Base-by-base conservation (phyloP, 345 rosid genomes). In the Pistacia vera region DNA sequence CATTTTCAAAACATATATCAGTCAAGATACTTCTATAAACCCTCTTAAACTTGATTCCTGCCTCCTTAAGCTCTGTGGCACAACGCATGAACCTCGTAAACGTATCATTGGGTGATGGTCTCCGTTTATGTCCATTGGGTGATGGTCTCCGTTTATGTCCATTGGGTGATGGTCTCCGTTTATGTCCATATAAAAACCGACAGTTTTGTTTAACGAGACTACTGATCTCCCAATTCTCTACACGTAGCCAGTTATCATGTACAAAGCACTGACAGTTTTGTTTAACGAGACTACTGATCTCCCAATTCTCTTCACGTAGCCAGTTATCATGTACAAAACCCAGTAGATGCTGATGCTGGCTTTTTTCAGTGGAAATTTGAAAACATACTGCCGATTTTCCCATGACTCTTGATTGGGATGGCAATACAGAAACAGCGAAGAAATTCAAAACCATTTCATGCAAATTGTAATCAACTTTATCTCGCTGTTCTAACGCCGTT, bases 21-120 rank as follows among this genome's bases (percentile, higher is more conserved):
- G 71, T 9, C 57, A 75, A 22, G 44, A 20, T 13, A 0, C 3
- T 10, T 2, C n/a, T 14, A 9, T 7, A 22, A 36, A 1, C 44
- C 25, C 22, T 69, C 66, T 41, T 3, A 56, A 62, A 44, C 41
- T 25, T 60, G 54, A 80, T 41, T 74, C 84, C 84, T 4, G 74
- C 64, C 30, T 64, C 76, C 33, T 28, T 2, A 5, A 81, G 81
- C 65, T 64, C 61, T 48, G 56, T 51, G 7, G 81, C 79, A 8
- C 69, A 16, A 3, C 67, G 28, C 4, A 77, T 81, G 63, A 6
- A 17, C 5, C 20, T 9, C 38, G 35, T 0, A 4, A 12, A 11
- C 5, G 4, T 61, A 4, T 1, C 2, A 30, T 30, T 30, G 33
- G 2, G 33, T 22, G 25, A 22, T 0, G 12, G 51, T 13, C 54